Evolutionary conservation across 2,329 filamentous ascomycete genomes (phyloP), one percentile per base, ranked within the genome.

Genomic region (Botrytis cinerea): DNA sequence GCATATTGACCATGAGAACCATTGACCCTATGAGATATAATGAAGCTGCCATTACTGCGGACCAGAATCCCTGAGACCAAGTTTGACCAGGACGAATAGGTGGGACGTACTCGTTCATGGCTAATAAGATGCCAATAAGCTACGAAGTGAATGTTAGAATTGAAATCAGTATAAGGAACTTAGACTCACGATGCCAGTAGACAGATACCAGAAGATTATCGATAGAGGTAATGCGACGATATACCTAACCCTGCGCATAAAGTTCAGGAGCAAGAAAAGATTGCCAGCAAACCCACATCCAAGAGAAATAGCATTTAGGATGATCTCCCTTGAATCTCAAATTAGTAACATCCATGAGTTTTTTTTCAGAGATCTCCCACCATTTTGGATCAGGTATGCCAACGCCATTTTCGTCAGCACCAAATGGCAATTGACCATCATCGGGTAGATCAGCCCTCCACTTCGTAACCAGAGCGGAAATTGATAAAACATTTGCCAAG

Each of bases 31-130:
- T 79, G 60, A 90, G 84, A 80, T 93, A 93, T 14, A 92, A 83
- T 1, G 84, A 80, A 2, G 90, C 88, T 0, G 90, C 90, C 35
- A 91, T 87, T 20, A 93, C 84, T 1, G 88, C 91, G 78, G 92
- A 89, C 89, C 90, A 93, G 78, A 88, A 93, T 0, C 90, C 90
- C 79, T 92, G 89, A 0, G 89, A 91, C 79, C 91, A 92, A 78
- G 77, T 87, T 80, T 62, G 86, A 82, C 60, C 84, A 74, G 73
- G 85, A 75, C 46, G 86, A 84, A 73, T 84, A 82, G 82, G 82
- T 14, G 83, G 81, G 2, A 83, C 82, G 75, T 90, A 87, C 2
- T 87, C 79, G 54, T 90, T 80, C 84, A 91, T 88, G 12, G 86
- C 86, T 20, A 85, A 83, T 2, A 86, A 88, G 48, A 90, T 87